Evolutionary conservation across 306 rosid species (phyloP).

Genomic region (Lathyrus sativus): DNA sequence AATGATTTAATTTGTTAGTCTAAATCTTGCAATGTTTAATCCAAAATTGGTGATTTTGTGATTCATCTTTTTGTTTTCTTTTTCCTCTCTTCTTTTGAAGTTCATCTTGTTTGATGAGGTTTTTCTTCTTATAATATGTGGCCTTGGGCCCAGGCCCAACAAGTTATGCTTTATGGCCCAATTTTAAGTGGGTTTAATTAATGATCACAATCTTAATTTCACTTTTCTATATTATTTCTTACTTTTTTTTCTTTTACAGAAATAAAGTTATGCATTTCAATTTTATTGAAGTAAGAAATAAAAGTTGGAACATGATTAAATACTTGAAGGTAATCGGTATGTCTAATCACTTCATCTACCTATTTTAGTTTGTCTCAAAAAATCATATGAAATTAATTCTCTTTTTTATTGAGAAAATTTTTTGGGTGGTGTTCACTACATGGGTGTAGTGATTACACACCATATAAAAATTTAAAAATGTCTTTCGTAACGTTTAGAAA

Average conservation of each 20-base stretch:
- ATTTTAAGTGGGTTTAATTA: constrained; percentile 22
- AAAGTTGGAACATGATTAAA: not conserved
- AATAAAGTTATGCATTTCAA: not conserved
- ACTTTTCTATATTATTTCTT: constrained; percentile 5
- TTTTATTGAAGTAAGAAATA: not conserved
- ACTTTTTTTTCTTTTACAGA: not conserved
- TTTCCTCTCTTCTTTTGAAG: not conserved
- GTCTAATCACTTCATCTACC: not conserved
- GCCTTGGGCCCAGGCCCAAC: constrained; percentile 7
- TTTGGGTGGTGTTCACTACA: too few relatives aligned
- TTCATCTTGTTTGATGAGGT: constrained; percentile 9
- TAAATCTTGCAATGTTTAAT: constrained; percentile 30
- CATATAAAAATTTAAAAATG: too few relatives aligned
- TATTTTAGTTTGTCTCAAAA: not conserved
- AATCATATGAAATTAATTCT: too few relatives aligned
- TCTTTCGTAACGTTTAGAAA: too few relatives aligned
- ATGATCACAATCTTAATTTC: constrained; percentile 17
- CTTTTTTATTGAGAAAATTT: too few relatives aligned
- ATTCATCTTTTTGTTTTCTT: too few relatives aligned
- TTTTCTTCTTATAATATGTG: not conserved
- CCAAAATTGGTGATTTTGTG: constrained; percentile 24
- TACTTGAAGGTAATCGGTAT: not conserved
- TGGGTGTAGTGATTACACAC: too few relatives aligned
- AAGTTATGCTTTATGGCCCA: constrained; percentile 26
- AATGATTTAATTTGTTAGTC: constrained; percentile 26